Evolutionary conservation across 306 rosid species (phyloP).

Genomic region (Pterocarpus santalinus): DNA sequence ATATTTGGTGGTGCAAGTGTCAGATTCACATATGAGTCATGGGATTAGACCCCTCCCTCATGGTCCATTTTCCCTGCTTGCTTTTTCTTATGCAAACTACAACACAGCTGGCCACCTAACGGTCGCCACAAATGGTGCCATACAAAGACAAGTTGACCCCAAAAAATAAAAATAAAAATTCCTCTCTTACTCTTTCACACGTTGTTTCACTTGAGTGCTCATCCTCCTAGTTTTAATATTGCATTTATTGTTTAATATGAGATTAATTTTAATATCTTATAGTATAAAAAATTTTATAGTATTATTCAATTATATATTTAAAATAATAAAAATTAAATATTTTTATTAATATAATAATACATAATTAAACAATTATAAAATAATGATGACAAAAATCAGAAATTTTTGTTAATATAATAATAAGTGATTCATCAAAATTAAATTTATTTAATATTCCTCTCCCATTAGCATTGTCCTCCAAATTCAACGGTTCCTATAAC

Average conservation of each 20-base stretch:
- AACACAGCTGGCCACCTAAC: conserved; percentile 30
- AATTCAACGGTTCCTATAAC: background rate
- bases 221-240: background rate
- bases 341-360: too few relatives aligned
- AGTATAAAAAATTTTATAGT: too few relatives aligned
- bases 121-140: background rate
- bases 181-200: conserved; percentile 34
- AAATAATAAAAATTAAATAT: too few relatives aligned
- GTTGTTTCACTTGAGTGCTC: conserved; percentile 34
- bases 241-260: background rate
- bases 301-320: too few relatives aligned
- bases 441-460: too few relatives aligned
- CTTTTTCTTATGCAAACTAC: background rate
- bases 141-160: background rate
- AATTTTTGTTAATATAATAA: too few relatives aligned
- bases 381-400: too few relatives aligned
- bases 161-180: background rate
- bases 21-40: background rate
- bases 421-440: too few relatives aligned
- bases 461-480: background rate
- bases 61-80: background rate
- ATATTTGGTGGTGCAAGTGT: conserved; percentile 26
- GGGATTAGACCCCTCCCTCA: background rate
- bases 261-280: too few relatives aligned
- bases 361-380: too few relatives aligned